A percentile compares a stretch with the other conserved stretches of the same genome.
Conservation (phyloP, 495 filamentous ascomycete genomes). For the Neurospora sp. region DNA sequence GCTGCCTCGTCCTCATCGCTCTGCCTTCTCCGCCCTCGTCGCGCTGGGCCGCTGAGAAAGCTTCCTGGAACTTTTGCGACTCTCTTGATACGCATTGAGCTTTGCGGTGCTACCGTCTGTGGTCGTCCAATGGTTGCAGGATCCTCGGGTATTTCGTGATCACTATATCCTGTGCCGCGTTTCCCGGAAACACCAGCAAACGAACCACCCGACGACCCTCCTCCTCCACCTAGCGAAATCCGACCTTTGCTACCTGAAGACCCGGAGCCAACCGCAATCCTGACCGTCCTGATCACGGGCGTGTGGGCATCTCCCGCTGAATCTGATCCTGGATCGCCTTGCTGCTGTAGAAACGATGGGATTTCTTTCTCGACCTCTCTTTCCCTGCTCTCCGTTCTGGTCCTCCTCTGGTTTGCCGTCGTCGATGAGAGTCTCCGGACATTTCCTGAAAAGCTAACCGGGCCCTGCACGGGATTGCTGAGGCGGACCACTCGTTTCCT, state of each 20-base stretch:
- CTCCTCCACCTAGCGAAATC: neutral
- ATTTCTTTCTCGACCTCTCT: conserved; percentile 20
- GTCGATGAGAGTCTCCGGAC: neutral
- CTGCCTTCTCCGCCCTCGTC: conserved; percentile 60
- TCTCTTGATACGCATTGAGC: conserved; percentile 63
- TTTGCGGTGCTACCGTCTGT: conserved; percentile 49
- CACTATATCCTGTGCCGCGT: conserved; percentile 19
- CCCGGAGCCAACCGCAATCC: conserved; percentile 35
- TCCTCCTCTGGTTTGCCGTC: neutral
- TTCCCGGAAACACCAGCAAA: conserved; percentile 27
- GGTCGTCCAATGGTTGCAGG: conserved; percentile 31
- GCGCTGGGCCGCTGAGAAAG: conserved; percentile 65
- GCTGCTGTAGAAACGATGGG: neutral
- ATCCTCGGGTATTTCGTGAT: conserved; percentile 29
- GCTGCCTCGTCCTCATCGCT: conserved; percentile 57
- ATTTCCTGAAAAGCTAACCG: neutral
- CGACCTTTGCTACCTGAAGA: conserved; percentile 28
- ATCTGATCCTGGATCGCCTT: conserved; percentile 8
- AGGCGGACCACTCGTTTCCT: conserved; percentile 50
- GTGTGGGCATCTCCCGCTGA: conserved; percentile 50
- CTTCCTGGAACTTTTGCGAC: conserved; percentile 59
- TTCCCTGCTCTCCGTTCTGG: conserved; percentile 27
- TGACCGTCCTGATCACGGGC: conserved; percentile 56
- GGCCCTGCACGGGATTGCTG: conserved; percentile 25
- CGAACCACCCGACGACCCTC: conserved; percentile 26